Evolutionary conservation across 768 basidiomycete genomes (phyloP).

Genomic region (Udeniomyces megalosporus): DNA sequence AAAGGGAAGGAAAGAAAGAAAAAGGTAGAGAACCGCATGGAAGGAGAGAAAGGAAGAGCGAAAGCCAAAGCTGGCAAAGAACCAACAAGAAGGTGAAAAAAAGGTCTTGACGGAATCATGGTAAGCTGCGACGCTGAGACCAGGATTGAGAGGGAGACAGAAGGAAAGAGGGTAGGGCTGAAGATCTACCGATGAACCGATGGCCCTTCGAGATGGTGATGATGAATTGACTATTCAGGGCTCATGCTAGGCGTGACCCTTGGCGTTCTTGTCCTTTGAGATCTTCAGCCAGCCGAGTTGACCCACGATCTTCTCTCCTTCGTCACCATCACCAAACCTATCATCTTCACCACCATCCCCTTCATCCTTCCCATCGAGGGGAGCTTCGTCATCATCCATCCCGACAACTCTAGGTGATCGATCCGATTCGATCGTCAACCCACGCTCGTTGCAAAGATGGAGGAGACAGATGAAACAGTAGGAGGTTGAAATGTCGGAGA

Average conservation of each 20-base stretch:
- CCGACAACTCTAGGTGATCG: conserved; percentile 16
- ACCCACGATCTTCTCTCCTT: conserved; percentile 9
- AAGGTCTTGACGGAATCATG: neutral
- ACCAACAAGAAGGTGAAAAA: neutral
- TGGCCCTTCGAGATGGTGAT: no score
- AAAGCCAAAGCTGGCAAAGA: neutral
- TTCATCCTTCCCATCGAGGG: neutral
- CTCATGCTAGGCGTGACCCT: conserved; percentile 8
- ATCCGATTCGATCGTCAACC: conserved; percentile 52
- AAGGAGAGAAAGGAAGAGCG: neutral
- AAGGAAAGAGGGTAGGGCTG: neutral
- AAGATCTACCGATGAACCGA: neutral
- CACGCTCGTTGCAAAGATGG: conserved; percentile 92
- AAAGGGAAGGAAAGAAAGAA: neutral
- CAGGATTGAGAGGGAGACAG: neutral
- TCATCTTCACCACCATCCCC: neutral
- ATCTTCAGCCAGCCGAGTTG: conserved; percentile 16
- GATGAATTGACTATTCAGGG: neutral
- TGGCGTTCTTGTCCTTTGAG: conserved; percentile 14
- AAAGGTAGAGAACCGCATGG: neutral
- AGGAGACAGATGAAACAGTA: conserved; percentile 98
- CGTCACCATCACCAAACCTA: neutral
- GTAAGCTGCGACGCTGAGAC: neutral
- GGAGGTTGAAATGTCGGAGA: conserved; percentile 95
- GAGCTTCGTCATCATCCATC: neutral